Evolutionary conservation across 805 yeast species (phyloP).

Genomic region (Ogataea siamensis): DNA sequence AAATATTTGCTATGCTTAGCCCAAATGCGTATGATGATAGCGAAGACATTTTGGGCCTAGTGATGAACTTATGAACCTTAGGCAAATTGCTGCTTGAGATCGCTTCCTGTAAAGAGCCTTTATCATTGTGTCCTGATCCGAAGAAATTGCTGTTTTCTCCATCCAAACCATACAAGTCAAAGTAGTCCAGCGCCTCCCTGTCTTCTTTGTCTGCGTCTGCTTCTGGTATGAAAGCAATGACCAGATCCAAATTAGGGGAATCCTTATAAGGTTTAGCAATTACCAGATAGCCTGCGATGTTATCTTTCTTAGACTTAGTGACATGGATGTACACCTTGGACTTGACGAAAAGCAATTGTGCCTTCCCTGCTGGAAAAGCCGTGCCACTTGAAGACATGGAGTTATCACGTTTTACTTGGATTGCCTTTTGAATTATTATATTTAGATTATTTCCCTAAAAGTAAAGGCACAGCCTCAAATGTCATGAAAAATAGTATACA

Average conservation of each 20-base stretch:
- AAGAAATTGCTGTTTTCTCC: conserved; percentile 31
- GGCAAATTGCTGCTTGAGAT: conserved; percentile 22
- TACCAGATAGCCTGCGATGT: conserved; percentile 73
- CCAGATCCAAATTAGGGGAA: conserved; percentile 51
- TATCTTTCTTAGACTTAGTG: conserved; percentile 66
- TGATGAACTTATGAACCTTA: conserved; percentile 37
- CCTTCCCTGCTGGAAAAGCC: conserved; percentile 37
- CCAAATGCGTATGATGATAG: conserved; percentile 68
- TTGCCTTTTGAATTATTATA: conserved; percentile 3
- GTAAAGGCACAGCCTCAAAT: conserved; percentile 10
- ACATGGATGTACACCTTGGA: conserved; percentile 85
- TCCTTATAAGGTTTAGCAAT: conserved; percentile 53
- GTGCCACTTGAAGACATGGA: conserved; percentile 3
- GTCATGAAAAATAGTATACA: background rate
- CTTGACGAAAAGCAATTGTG: conserved; percentile 51
- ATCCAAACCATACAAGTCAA: conserved; percentile 38
- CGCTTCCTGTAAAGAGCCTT: conserved; percentile 17
- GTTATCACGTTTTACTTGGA: background rate
- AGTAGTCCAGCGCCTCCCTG: conserved; percentile 34
- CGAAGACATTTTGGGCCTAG: conserved; percentile 51
- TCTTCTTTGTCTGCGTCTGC: conserved; percentile 34
- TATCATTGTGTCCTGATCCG: conserved; percentile 3
- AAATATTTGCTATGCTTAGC: conserved; percentile 55
- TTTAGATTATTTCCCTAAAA: background rate
- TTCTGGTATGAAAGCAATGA: conserved; percentile 71